Percentiles rank a stretch among this genome's conserved stretches.
These are phyloP conservation scores for Colletotrichum neosansevieriae DNA, from an alignment of 2,329 filamentous ascomycete species.

Conservation along the genomic window DNA sequence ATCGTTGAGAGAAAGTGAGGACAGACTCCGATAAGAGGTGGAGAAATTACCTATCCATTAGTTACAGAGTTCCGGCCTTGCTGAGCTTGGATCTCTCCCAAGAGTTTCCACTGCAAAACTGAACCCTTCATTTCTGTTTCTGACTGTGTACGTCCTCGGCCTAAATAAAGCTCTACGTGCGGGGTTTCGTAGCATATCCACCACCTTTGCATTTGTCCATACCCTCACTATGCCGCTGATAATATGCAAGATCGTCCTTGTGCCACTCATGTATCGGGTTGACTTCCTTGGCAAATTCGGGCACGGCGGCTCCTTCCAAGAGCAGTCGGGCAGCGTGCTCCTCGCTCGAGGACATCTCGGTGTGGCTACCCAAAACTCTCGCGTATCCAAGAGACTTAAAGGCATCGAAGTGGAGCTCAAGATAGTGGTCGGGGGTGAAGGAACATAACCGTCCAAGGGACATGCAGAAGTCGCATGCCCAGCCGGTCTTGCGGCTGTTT, in stretches of 20 bases:
- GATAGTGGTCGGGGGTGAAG: constrained; percentile 1
- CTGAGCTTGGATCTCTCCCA: too few relatives aligned
- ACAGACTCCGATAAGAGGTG: too few relatives aligned
- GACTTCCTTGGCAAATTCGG: neutral
- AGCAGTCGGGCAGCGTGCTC: neutral
- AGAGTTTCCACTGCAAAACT: too few relatives aligned
- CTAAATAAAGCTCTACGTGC: too few relatives aligned
- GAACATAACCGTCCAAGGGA: constrained; percentile 14
- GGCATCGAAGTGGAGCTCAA: constrained; percentile 1
- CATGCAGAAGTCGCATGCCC: constrained; percentile 6
- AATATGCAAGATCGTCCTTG: neutral
- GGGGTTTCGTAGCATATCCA: neutral
- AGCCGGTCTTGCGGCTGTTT: neutral
- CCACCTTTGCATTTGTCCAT: neutral
- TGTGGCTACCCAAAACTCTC: neutral
- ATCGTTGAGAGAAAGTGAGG: too few relatives aligned
- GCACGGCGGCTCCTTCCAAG: neutral
- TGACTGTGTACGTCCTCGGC: too few relatives aligned
- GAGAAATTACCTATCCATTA: too few relatives aligned
- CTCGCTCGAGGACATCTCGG: neutral
- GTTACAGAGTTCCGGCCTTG: too few relatives aligned
- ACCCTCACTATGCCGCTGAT: neutral
- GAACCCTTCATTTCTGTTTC: too few relatives aligned
- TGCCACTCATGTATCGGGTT: neutral
- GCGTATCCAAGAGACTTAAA: constrained; percentile 20